Base-by-base conservation (phyloP, 768 basidiomycete genomes). In the Tricholoma sp. region DNA sequence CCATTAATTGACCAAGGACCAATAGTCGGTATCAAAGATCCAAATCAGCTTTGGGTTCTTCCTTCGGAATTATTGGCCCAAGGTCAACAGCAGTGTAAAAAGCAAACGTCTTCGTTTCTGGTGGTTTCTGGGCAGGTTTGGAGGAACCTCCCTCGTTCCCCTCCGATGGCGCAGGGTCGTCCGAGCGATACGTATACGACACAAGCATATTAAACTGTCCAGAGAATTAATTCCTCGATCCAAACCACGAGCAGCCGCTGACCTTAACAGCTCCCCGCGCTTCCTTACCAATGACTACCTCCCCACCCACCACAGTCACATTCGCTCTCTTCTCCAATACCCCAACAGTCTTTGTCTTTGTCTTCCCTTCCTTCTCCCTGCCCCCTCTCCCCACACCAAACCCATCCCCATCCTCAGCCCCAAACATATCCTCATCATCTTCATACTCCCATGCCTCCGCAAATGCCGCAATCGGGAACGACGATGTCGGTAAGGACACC, bases 391-490 rank as follows among this genome's bases (percentile, higher is more conserved):
- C 63, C 29, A 71, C 62, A 55, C 72, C 74, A 46, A 76, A 76
- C 22, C 75, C 77, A 7, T 80, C 88, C 55, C 75, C 77, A 9
- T 80, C 88, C 27, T 88, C 89, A 50, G 89, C 91, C 35, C 81
- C 83, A 64, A 88, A 87, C 89, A 91, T 90, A 45, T 92, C 94
- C 57, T 96, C 94, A 57, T 94, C 94, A 54, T 97, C 96, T 31
- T 97, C 96, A 60, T 94, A 97, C 70, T 98, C 94, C 96, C 96
- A 98, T 32, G 92, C 93, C 68, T 98, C 97, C 16, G 93, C 93
- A 66, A 89, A 95, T 2, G 96, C 91, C 12, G 89, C 86, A 49
- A 98, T 83, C 5, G 89, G 76, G 68, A 99, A 96, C 8, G 85
- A 73, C 0, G 82, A 75, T 10, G 84, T 85, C 0, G 93, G 95